phyloP scores from a whole-genome alignment of 345 rosid species.

The Linum usitatissimum region DNA sequence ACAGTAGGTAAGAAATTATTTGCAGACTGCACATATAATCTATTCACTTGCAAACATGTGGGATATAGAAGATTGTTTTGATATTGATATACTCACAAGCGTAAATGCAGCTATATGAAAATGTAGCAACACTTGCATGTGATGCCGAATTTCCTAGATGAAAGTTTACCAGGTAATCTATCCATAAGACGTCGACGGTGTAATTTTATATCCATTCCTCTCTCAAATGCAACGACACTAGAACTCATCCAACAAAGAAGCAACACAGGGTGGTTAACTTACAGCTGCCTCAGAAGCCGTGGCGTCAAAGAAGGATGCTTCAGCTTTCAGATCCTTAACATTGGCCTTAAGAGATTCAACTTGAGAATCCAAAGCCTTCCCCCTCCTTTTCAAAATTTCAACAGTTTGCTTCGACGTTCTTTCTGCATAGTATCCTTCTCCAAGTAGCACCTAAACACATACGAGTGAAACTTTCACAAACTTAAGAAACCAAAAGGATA shows the following conservation, averaged over 20 bases:
- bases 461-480: background rate
- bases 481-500: no score
- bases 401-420: conserved; percentile 68
- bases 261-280: conserved; percentile 16
- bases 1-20: background rate
- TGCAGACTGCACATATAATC: background rate
- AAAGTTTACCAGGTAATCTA: background rate
- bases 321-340: conserved; percentile 62
- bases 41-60: background rate
- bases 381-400: conserved; percentile 74
- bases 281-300: conserved; percentile 80
- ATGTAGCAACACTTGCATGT: background rate
- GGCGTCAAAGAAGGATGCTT: conserved; percentile 62
- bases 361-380: conserved; percentile 50
- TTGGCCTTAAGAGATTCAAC: conserved; percentile 49
- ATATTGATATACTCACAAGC: background rate
- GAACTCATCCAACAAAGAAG: background rate
- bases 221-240: background rate
- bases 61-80: background rate
- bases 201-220: no score
- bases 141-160: background rate
- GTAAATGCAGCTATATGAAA: background rate
- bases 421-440: conserved; percentile 68
- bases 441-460: conserved; percentile 52
- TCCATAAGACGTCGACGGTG: background rate